Percentiles rank a stretch among this genome's conserved stretches.
Conservation (phyloP, 345 rosid species). For the Gossypium turneri region DNA sequence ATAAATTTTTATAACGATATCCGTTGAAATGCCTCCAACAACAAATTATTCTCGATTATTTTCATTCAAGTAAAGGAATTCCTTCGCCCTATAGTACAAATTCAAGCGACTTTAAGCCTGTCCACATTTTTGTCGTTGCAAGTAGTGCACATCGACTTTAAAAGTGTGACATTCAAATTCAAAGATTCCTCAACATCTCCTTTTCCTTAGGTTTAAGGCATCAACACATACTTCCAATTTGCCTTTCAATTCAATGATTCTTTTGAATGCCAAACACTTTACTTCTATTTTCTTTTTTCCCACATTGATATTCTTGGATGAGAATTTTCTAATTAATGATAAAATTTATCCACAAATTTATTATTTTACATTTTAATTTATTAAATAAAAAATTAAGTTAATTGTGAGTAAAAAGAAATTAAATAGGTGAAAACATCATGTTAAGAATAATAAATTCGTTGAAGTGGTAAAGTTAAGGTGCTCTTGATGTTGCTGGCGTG, state of each 20-base stretch:
- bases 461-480: too few relatives aligned
- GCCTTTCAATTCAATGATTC: not conserved
- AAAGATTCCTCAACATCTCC: conserved; percentile 10
- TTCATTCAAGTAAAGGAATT: not conserved
- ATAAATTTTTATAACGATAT: too few relatives aligned
- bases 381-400: too few relatives aligned
- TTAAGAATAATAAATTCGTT: too few relatives aligned
- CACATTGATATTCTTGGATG: not conserved
- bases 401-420: too few relatives aligned
- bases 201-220: conserved; percentile 6
- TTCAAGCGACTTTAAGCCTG: not conserved
- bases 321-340: not conserved
- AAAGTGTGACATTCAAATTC: conserved; percentile 3
- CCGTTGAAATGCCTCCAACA: not conserved
- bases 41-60: not conserved
- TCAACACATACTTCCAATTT: not conserved
- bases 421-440: too few relatives aligned
- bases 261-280: not conserved
- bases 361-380: too few relatives aligned
- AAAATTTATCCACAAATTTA: too few relatives aligned
- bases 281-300: not conserved
- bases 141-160: not conserved
- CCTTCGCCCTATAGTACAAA: not conserved
- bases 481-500: too few relatives aligned
- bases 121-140: conserved; percentile 9